Percentiles rank a stretch among this genome's conserved stretches.
Conservation (phyloP, 345 rosid species). For the Physaria fendleri region DNA sequence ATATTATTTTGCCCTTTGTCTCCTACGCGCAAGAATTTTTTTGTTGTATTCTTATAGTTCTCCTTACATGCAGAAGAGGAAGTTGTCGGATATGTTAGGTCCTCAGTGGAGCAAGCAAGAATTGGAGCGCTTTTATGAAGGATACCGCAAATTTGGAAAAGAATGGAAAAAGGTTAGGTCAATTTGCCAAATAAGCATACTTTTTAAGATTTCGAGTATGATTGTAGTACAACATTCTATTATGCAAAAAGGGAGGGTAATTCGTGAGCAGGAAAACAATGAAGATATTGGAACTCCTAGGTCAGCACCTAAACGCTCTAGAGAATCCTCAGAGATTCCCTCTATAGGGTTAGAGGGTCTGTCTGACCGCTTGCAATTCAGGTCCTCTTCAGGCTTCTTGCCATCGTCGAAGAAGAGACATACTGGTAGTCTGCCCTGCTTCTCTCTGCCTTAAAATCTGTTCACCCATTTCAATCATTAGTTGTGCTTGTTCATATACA, state of each 20-base stretch:
- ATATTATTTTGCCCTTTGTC: constrained; percentile 15
- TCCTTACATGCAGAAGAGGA: constrained; percentile 53
- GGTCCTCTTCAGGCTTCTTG: constrained; percentile 53
- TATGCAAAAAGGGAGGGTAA: background rate
- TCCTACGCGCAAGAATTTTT: background rate
- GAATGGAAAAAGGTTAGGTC: constrained; percentile 76
- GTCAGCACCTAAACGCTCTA: constrained; percentile 50
- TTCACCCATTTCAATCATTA: constrained; percentile 12
- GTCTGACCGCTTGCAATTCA: constrained; percentile 60
- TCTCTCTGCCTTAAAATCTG: constrained; percentile 21
- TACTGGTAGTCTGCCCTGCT: constrained; percentile 42
- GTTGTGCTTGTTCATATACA: background rate
- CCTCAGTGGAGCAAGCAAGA: constrained; percentile 84
- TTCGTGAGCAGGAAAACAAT: constrained; percentile 57
- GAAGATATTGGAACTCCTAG: constrained; percentile 37
- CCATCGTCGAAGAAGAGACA: constrained; percentile 61
- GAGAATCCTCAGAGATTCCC: constrained; percentile 34
- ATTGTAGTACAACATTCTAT: background rate
- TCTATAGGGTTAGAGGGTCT: constrained; percentile 44
- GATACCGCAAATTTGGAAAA: constrained; percentile 67
- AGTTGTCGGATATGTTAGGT: constrained; percentile 73
- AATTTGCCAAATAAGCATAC: background rate
- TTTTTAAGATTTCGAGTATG: background rate
- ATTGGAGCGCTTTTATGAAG: constrained; percentile 66
- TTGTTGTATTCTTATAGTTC: constrained; percentile 13